phyloP scores from a whole-genome alignment of 345 rosid genomes.

The Gossypium mustelinum region DNA sequence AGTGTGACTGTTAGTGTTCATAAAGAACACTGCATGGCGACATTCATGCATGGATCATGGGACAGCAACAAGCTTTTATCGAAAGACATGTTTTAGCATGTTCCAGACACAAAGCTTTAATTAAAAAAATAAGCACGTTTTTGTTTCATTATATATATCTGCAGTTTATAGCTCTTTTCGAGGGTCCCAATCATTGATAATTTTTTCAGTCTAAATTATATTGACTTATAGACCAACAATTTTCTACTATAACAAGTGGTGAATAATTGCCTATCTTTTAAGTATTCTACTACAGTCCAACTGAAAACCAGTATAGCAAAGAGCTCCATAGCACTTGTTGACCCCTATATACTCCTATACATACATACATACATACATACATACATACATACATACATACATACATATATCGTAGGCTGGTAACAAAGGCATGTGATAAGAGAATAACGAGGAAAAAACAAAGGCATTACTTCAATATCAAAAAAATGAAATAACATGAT shows the following conservation, averaged over 20 bases:
- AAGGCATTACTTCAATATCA: not conserved
- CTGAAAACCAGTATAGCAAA: not conserved
- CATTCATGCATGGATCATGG: slow-evolving; percentile 11
- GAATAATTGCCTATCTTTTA: not conserved
- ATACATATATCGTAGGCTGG: not conserved
- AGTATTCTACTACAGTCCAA: not conserved
- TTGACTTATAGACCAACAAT: not conserved
- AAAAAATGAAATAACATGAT: not conserved
- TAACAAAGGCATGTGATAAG: not conserved
- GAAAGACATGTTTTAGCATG: slow-evolving; percentile 14
- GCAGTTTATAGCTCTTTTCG: not conserved
- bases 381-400: not conserved
- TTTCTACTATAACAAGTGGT: not conserved
- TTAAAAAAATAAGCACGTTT: not conserved
- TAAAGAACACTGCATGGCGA: not conserved
- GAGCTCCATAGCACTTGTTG: not conserved
- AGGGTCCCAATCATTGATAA: not conserved
- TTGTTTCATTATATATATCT: slow-evolving; percentile 7
- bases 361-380: too few relatives aligned
- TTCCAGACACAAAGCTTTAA: not conserved
- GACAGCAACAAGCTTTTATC: not conserved
- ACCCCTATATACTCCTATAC: not conserved
- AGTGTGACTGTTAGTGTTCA: not conserved
- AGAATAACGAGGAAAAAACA: not conserved
- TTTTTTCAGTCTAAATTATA: not conserved